Evolutionary conservation across 164 flowering plant species (phyloP).

Genomic region (Liriodendron chinense): DNA sequence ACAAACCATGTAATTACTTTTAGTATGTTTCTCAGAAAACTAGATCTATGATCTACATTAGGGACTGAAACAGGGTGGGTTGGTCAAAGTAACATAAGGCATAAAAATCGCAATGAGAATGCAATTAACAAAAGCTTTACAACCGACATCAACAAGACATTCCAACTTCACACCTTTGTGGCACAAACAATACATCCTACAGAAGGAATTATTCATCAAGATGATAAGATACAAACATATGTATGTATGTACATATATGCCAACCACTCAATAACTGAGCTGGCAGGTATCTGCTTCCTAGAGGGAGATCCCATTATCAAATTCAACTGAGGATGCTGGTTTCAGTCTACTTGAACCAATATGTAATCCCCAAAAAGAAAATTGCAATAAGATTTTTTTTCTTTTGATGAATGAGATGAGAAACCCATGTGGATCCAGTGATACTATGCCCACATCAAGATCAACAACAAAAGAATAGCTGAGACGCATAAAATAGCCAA

Average conservation of each 20-base stretch:
- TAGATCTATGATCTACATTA: background rate
- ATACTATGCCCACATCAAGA: background rate
- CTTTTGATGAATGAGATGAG: too few species aligned
- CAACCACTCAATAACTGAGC: background rate
- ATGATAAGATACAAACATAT: too few species aligned
- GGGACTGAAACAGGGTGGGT: too few species aligned
- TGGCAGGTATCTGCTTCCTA: background rate
- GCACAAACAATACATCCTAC: too few species aligned
- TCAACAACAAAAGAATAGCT: background rate
- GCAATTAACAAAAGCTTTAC: background rate
- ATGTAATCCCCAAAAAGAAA: background rate
- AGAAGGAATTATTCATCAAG: too few species aligned
- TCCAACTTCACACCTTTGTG: background rate
- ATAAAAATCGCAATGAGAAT: background rate
- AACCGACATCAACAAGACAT: background rate
- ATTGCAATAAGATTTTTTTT: too few species aligned
- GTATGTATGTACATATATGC: background rate
- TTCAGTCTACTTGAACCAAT: background rate
- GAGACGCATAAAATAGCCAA: background rate
- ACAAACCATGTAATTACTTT: background rate
- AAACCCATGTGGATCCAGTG: too few species aligned
- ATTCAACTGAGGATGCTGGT: too few species aligned
- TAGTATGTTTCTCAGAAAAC: background rate
- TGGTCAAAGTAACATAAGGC: too few species aligned
- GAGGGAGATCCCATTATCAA: too few species aligned